Evolutionary conservation across 192 early-diverging fungal species (phyloP).

Genomic region (Phlyctochytrium planicorne): DNA sequence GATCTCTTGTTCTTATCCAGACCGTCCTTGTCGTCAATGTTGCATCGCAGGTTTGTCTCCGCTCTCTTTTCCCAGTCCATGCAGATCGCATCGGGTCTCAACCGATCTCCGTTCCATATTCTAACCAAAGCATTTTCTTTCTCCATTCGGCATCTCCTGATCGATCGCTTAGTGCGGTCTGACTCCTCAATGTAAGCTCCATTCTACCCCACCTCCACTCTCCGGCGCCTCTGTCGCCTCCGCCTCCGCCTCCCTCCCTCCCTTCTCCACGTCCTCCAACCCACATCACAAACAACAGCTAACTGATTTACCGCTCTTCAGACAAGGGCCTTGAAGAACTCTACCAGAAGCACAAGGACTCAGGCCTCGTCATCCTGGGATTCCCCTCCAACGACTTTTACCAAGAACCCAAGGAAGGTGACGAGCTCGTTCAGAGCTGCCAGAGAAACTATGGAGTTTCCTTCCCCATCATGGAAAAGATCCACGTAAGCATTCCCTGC

Average conservation of each 20-base stretch:
- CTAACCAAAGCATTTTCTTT: too few relatives aligned
- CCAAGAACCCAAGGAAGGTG: constrained; percentile 28
- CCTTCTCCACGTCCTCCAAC: background rate
- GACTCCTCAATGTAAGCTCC: constrained; percentile 74
- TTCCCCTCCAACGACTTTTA: constrained; percentile 89
- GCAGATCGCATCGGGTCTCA: background rate
- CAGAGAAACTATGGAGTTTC: constrained; percentile 70
- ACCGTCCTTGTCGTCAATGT: constrained; percentile 86
- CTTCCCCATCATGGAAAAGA: constrained; percentile 87
- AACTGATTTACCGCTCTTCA: too few relatives aligned
- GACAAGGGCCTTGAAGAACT: constrained; percentile 41
- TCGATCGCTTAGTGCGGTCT: constrained; percentile 85
- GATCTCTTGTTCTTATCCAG: constrained; percentile 27
- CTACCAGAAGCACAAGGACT: constrained; percentile 48
- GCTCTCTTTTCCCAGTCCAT: constrained; percentile 15
- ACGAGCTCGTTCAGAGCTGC: constrained; percentile 57
- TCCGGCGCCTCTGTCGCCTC: too few relatives aligned
- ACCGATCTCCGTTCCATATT: background rate
- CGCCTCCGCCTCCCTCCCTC: too few relatives aligned
- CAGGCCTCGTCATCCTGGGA: constrained; percentile 83
- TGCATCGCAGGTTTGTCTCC: constrained; percentile 60
- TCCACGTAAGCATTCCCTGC: too few relatives aligned
- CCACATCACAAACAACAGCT: background rate
- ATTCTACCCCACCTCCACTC: too few relatives aligned
- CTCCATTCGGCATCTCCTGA: too few relatives aligned